Evolutionary conservation across 768 basidiomycete genomes (phyloP), one percentile per base, ranked within the genome.

Genomic region (Russula compacta): DNA sequence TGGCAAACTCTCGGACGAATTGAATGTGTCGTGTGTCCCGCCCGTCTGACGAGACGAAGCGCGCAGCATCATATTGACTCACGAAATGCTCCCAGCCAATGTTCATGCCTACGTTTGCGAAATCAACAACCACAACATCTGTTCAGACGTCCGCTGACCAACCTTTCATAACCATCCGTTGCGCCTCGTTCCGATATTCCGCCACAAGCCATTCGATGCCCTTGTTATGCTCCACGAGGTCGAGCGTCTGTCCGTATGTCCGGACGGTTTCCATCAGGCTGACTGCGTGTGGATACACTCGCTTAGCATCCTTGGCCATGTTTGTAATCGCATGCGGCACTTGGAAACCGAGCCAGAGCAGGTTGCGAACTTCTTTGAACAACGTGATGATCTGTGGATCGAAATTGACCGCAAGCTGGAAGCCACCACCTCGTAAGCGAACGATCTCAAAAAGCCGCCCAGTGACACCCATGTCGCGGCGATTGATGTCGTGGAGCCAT

Each of bases 181-280:
- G 95, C 0, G 87, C 85, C 66, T 95, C 91, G 69, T 92, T 92
- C 65, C 94, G 81, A 70, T 94, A 94, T 74, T 95, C 93, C 17
- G 95, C 95, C 2, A 98, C 87, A 43, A 99, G 79, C 81, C 92
- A 92, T 71, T 93, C 91, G 67, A 98, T 94, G 3, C 86, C 92
- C 72, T 87, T 87, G 71, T 98, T 92, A 46, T 80, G 81, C 71
- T 97, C 89, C 67, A 98, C 87, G 67, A 98, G 75, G 71, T 93
- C 92, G 71, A 97, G 75, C 0, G 92, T 97, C 76, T 99, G 97
- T 19, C 89, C 89, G 73, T 99, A 98, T 33, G 93, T 98, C 71
- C 95, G 78, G n/a, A 98, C 93, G 0, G 94, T 95, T 78, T 99
- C 97, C 95, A 98, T 98, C 73, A 93, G 73, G 69, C 91, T 93